These are phyloP conservation scores for Metschnikowia colocasiae DNA, from an alignment of 805 yeast genomes.

Conservation along the genomic window DNA sequence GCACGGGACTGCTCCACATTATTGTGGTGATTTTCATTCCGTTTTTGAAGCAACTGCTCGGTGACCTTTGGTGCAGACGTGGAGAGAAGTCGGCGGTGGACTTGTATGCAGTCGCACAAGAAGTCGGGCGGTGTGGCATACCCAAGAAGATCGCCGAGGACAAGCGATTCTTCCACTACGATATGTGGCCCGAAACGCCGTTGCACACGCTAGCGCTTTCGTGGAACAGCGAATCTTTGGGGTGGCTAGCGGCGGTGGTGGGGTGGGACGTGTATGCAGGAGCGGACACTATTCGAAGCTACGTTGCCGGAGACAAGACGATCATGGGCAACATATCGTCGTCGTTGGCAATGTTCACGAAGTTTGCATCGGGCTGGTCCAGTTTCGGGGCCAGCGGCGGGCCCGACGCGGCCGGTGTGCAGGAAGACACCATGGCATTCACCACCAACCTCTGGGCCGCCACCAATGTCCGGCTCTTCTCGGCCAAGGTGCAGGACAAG, in stretches of 20 bases:
- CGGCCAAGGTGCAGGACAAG: constrained; percentile 28
- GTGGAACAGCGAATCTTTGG: constrained; percentile 64
- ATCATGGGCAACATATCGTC: constrained; percentile 39
- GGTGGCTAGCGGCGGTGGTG: constrained; percentile 70
- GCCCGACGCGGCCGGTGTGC: constrained; percentile 7
- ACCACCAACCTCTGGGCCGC: constrained; percentile 50
- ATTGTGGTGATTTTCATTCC: constrained; percentile 41
- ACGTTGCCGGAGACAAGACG: constrained; percentile 24
- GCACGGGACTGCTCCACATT: constrained; percentile 45
- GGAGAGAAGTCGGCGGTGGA: constrained; percentile 3
- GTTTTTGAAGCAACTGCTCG: constrained; percentile 26
- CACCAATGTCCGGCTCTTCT: constrained; percentile 50
- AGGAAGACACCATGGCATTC: constrained; percentile 27
- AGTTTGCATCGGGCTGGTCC: constrained; percentile 37
- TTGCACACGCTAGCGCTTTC: constrained; percentile 47
- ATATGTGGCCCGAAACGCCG: constrained; percentile 41
- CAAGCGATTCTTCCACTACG: constrained; percentile 33
- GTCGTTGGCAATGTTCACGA: constrained; percentile 35
- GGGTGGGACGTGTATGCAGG: constrained; percentile 54
- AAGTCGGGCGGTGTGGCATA: constrained; percentile 39
- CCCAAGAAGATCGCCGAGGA: constrained; percentile 18
- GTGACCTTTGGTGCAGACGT: constrained; percentile 25
- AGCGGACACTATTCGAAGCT: constrained; percentile 7
- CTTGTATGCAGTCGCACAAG: constrained; percentile 29
- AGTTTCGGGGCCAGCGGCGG: constrained; percentile 21